Evolutionary conservation across 257 asterid species (phyloP), one percentile per base, ranked within the genome.

Genomic region (Penstemon eatonii): DNA sequence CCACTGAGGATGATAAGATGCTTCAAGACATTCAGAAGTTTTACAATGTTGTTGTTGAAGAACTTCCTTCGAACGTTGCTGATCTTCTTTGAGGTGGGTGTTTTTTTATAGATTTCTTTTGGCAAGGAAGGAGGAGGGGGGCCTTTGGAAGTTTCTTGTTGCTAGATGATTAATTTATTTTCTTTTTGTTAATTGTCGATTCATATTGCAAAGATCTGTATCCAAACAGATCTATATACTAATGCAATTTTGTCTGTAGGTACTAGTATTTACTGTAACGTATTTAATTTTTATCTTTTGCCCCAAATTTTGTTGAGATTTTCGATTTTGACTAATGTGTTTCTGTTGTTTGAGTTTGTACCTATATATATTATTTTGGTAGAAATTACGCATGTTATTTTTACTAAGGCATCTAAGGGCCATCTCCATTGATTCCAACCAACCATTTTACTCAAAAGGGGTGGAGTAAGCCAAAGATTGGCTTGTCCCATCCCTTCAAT

Each of bases 11-110:
- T 4, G 95, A 90, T 64, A 81, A 77, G 58, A 85, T 87, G 96
- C 77, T 89, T 19, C 73, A 61, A 0, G 96, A 89, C 62, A 89
- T 85, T 60, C 95, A 85, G 84, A 85, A 85, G 81, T 89, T 89
- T 59, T 87, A 89, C 81, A 89, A 85, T 39, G 95, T 89, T 18
- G 64, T 75, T 0, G 42, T 89, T 4, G 88, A 89, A 78, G 96
- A 89, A 71, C 92, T 89, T 18, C 95, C 95, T 3, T 78, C 90
- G 0, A 84, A 89, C 54, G 90, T 87, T 6, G 96, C 91, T 7
- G 95, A 87, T 80, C 90, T 87, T 65, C 89, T 89, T 58, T 84
- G 73, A 81, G 60, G 38, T 57, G 73, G 51, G 64, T 69, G 33
- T 33, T 60, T 44, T 15, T 42, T 43, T 43, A 5, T 69, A 52